phyloP scores from a whole-genome alignment of 768 basidiomycete species.

The Tubosaeta sp. region DNA sequence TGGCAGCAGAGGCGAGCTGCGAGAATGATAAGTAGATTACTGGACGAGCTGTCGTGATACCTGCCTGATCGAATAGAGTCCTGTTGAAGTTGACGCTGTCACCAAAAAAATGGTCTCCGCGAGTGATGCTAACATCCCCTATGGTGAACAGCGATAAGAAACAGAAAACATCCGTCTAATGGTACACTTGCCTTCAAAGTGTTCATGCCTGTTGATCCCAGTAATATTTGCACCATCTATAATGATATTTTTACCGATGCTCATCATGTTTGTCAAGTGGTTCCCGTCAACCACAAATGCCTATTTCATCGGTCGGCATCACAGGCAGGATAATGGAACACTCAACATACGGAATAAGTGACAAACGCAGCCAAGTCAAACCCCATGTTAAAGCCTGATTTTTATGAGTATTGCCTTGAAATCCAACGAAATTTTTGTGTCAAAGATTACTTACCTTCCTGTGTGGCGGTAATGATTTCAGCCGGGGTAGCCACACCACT shows the following conservation, averaged over 20 bases:
- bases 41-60: background rate
- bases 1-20: slow-evolving; percentile 15
- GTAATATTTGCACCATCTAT: slow-evolving; percentile 6
- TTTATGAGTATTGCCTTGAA: background rate
- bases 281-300: slow-evolving; percentile 26
- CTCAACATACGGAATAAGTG: slow-evolving; percentile 16
- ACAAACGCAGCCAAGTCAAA: slow-evolving; percentile 18
- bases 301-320: slow-evolving; percentile 6
- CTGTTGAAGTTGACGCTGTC: slow-evolving; percentile 25
- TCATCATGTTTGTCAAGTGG: slow-evolving; percentile 28
- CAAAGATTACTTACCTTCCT: slow-evolving; percentile 12
- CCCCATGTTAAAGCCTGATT: slow-evolving; percentile 23
- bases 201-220: slow-evolving; percentile 20
- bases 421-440: background rate
- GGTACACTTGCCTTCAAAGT: slow-evolving; percentile 20
- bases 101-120: slow-evolving; percentile 23
- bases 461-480: slow-evolving; percentile 22
- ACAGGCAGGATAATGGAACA: background rate
- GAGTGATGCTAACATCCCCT: slow-evolving; percentile 26
- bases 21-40: background rate
- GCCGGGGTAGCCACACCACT: slow-evolving; percentile 20
- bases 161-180: too few species aligned
- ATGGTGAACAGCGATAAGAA: background rate
- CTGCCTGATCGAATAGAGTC: slow-evolving; percentile 20
- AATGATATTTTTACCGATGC: slow-evolving; percentile 21